These are phyloP conservation scores for Macrophomina pseudophaseolina DNA, from an alignment of 2,329 filamentous ascomycete genomes.

Conservation along the genomic window DNA sequence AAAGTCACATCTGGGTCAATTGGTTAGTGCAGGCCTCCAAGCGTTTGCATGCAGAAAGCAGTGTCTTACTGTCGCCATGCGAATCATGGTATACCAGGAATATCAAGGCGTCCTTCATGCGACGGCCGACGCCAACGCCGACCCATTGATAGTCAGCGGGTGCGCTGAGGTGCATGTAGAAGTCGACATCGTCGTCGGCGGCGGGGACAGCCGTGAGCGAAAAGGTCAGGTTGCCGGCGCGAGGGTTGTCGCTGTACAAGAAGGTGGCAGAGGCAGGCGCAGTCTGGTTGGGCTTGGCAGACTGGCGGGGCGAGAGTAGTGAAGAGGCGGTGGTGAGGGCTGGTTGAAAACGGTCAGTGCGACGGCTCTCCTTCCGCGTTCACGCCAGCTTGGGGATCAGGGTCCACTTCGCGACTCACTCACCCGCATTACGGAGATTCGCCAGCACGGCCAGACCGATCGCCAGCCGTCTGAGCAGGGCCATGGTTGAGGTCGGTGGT, in stretches of 20 bases:
- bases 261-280: conserved; percentile 19
- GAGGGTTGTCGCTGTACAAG: conserved; percentile 24
- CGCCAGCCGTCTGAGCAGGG: conserved; percentile 6
- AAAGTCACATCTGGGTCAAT: conserved; percentile 54
- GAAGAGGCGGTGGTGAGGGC: conserved; percentile 7
- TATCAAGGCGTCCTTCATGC: conserved; percentile 60
- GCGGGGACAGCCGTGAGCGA: conserved; percentile 30
- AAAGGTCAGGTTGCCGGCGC: conserved; percentile 33
- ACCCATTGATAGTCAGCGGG: conserved; percentile 56
- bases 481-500: neutral
- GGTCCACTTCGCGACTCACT: conserved; percentile 11
- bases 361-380: conserved; percentile 13
- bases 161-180: conserved; percentile 62
- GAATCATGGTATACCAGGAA: conserved; percentile 60
- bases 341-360: conserved; percentile 16
- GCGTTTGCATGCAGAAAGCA: too few relatives aligned
- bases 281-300: neutral
- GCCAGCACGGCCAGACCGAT: conserved; percentile 19
- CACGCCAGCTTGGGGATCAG: conserved; percentile 15
- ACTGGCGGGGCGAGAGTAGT: neutral
- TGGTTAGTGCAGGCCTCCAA: neutral
- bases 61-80: conserved; percentile 44
- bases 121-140: conserved; percentile 60
- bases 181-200: conserved; percentile 45
- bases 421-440: conserved; percentile 13